A percentile compares a stretch with the other conserved stretches of the same genome.
Conservation (phyloP, 768 basidiomycete species). For the Amylocystis lapponica region DNA sequence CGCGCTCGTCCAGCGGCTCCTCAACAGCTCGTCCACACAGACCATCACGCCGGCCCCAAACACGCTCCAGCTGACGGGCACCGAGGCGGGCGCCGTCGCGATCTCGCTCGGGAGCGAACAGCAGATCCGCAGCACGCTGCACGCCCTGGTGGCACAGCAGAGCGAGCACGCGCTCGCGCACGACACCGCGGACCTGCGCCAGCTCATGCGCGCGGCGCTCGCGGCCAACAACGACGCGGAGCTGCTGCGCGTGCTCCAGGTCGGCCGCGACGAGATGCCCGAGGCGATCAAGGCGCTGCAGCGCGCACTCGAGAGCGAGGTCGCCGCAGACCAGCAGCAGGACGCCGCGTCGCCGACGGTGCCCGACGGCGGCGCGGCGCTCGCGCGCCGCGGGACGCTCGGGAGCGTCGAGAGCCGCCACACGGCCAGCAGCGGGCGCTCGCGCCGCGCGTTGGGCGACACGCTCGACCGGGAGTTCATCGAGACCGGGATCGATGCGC, state of each 20-base stretch:
- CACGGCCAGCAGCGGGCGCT: neutral
- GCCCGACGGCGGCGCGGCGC: neutral
- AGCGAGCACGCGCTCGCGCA: constrained; percentile 40
- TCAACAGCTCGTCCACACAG: constrained; percentile 7
- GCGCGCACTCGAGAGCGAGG: constrained; percentile 50
- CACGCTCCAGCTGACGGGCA: constrained; percentile 10
- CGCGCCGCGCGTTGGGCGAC: constrained; percentile 26
- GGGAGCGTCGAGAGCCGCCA: constrained; percentile 3
- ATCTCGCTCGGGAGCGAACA: constrained; percentile 1
- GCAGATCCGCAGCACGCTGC: constrained; percentile 11
- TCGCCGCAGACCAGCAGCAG: constrained; percentile 8
- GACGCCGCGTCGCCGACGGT: neutral
- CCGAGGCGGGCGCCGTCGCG: neutral
- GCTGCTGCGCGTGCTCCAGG: constrained; percentile 58
- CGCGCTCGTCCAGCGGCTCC: constrained; percentile 29
- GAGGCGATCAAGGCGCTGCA: constrained; percentile 81
- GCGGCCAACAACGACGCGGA: constrained; percentile 54
- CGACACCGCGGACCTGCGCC: constrained; percentile 52
- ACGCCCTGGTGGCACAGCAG: constrained; percentile 30
- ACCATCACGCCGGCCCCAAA: constrained; percentile 2
- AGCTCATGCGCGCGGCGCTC: constrained; percentile 54
- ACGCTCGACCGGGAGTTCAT: constrained; percentile 66
- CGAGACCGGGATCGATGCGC: constrained; percentile 66
- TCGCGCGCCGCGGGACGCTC: neutral
- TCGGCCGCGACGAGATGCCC: constrained; percentile 63